Percentiles rank a stretch among this genome's conserved stretches.
phyloP scores from a whole-genome alignment of 495 filamentous ascomycete species.

The Viridothelium virens region DNA sequence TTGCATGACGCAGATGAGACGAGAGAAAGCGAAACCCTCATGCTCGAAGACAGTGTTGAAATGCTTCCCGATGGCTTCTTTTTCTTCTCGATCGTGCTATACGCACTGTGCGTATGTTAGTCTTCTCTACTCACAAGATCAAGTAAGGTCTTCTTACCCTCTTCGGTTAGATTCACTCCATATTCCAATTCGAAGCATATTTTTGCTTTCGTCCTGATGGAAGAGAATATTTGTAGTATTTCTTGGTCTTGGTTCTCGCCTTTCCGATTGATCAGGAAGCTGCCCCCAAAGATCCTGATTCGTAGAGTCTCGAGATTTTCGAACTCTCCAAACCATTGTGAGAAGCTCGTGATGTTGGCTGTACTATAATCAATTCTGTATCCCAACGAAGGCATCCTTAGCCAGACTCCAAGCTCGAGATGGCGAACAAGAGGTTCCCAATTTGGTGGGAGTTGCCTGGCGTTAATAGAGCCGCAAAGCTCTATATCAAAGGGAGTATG shows the following conservation, averaged over 20 bases:
- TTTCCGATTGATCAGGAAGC: neutral
- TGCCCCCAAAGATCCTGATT: neutral
- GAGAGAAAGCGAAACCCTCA: too few species aligned
- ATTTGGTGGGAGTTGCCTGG: neutral
- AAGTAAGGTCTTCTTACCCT: too few species aligned
- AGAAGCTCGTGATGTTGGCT: neutral
- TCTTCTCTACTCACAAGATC: slow-evolving; percentile 80
- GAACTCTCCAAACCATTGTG: neutral
- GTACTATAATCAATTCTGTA: neutral
- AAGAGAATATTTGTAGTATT: neutral
- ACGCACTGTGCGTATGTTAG: too few species aligned
- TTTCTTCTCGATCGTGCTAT: too few species aligned
- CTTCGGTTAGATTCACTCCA: neutral
- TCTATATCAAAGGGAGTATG: neutral
- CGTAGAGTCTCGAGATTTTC: neutral
- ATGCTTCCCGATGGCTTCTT: too few species aligned
- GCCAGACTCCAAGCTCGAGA: neutral
- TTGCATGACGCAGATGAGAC: slow-evolving; percentile 53
- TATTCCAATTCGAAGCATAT: neutral
- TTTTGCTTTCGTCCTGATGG: neutral
- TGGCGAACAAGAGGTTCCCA: neutral
- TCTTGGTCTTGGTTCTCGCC: neutral
- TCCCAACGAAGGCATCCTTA: neutral
- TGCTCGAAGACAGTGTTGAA: slow-evolving; percentile 56
- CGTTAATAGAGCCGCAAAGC: neutral